A percentile compares a stretch with the other conserved stretches of the same genome.
Evolutionary conservation across 2,329 filamentous ascomycete species (phyloP).

Genomic region (Biscogniauxia mediterranea): DNA sequence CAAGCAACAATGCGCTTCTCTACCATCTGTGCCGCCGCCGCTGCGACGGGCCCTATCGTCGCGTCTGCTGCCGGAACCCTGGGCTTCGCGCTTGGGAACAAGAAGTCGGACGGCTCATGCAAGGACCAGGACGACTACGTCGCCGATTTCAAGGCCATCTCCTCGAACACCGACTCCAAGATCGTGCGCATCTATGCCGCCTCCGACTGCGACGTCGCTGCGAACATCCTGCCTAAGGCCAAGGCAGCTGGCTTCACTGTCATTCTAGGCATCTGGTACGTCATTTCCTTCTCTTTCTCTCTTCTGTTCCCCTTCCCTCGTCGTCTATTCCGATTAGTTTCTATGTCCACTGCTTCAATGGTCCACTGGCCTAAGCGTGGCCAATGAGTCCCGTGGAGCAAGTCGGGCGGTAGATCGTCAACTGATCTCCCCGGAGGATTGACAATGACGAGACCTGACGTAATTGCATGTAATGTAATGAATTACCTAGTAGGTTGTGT

Average conservation of each 20-base stretch:
- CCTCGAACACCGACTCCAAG: slow-evolving; percentile 45
- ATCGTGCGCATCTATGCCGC: slow-evolving; percentile 67
- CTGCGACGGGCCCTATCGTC: slow-evolving; percentile 29
- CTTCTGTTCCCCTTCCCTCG: no score
- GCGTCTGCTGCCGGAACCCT: slow-evolving; percentile 43
- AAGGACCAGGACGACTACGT: slow-evolving; percentile 63
- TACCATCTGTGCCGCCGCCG: slow-evolving; percentile 28
- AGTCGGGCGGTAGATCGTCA: neutral
- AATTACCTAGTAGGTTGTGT: neutral
- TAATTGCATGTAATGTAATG: neutral
- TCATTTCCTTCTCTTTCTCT: neutral
- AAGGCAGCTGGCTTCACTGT: slow-evolving; percentile 64
- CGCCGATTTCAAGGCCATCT: slow-evolving; percentile 62
- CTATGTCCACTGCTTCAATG: neutral
- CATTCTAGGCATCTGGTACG: slow-evolving; percentile 64
- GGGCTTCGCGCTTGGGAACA: slow-evolving; percentile 66
- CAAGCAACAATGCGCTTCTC: slow-evolving; percentile 37
- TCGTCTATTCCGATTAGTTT: slow-evolving; percentile 32
- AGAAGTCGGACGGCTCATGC: slow-evolving; percentile 58
- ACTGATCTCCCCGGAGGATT: neutral
- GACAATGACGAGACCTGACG: neutral
- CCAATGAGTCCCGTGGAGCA: neutral
- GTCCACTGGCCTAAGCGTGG: neutral
- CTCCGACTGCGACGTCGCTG: slow-evolving; percentile 63
- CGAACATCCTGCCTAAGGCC: slow-evolving; percentile 63